A percentile compares a stretch with the other conserved stretches of the same genome.
These are phyloP conservation scores for Coprinellus aureogranulatus DNA, from an alignment of 768 basidiomycete genomes.

Conservation along the genomic window DNA sequence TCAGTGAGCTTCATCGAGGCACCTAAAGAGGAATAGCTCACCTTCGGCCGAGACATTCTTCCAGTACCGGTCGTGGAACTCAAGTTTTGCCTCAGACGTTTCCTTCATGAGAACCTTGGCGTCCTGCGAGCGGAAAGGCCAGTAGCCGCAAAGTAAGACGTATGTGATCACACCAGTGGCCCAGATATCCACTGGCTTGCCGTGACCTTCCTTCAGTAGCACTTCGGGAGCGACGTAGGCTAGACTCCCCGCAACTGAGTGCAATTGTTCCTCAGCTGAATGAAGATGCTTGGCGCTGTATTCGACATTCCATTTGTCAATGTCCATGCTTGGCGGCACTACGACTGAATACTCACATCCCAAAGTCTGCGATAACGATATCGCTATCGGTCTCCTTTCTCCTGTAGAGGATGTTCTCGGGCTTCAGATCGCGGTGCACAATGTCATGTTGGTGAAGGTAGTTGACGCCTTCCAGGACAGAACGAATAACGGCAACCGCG, in stretches of 20 bases:
- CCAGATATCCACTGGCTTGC: conserved; percentile 94
- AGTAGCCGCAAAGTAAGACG: conserved; percentile 91
- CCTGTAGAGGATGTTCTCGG: conserved; percentile 94
- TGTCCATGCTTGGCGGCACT: not conserved
- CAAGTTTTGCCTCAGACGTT: conserved; percentile 79
- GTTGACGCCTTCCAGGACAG: conserved; percentile 77
- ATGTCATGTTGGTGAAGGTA: conserved; percentile 92
- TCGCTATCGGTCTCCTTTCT: conserved; percentile 74
- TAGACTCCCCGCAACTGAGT: conserved; percentile 74
- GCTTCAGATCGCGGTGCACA: conserved; percentile 97
- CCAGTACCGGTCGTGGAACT: conserved; percentile 96
- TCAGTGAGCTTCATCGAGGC: not conserved
- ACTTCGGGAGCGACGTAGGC: conserved; percentile 94
- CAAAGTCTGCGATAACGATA: conserved; percentile 95
- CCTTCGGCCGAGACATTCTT: conserved; percentile 80
- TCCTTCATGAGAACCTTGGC: conserved; percentile 72
- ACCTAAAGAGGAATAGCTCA: conserved; percentile 28
- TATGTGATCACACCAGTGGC: conserved; percentile 92
- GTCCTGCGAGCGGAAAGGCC: conserved; percentile 88
- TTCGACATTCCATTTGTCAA: not conserved
- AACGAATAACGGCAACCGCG: conserved; percentile 76
- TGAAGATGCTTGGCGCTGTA: conserved; percentile 80
- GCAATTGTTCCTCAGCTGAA: conserved; percentile 65
- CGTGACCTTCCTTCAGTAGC: conserved; percentile 75
- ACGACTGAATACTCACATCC: conserved; percentile 63